Evolutionary conservation across 2,329 filamentous ascomycete species (phyloP), one percentile per base, ranked within the genome.

Genomic region (Macrophomina phaseolina): DNA sequence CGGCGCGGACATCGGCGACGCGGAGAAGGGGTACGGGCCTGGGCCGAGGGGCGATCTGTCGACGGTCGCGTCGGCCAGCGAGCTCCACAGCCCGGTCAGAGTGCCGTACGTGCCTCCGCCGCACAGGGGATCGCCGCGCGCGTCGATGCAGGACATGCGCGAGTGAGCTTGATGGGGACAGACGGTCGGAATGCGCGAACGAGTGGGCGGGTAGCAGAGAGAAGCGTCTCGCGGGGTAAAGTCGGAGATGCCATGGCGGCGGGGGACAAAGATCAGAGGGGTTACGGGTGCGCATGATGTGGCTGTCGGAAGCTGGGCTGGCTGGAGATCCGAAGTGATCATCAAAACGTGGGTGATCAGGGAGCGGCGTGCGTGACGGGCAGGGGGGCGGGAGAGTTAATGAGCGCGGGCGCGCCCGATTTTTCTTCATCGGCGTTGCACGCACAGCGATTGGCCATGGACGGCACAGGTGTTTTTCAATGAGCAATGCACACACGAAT

Each of bases 21-120:
- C 58, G 63, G 63, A 65, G 51, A 65, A 48, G 52, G 63, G 51
- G 18, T 65, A 32, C 18, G 42, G 63, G n/a, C 40, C 18, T 32
- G 53, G 63, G 38, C 51, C 58, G 6, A 48, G 58, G n/a, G 42
- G 28, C n/a, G 58, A 62, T 16, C 32, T 62, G 58, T 65, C 63
- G 63, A 65, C 51, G 4, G 53, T 52, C 16, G 42, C 63, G 40
- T 52, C 53, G 63, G 36, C 36, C 7, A 56, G 53, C 34, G 63
- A 56, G 40, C n/a, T 56, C 9, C 38, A 55, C 9, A 64, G 63
- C 30, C 63, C 63, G 30, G 23, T 38, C 40, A 56, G 51, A 14
- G 63, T 28, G 18, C 49, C 52, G 7, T 61, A 45, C 30, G 42
- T 49, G 63, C 45, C 52, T 51, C 53, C 63, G 63, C 63, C 63